phyloP scores from a whole-genome alignment of 768 basidiomycete genomes.

The Nidularia sp. region DNA sequence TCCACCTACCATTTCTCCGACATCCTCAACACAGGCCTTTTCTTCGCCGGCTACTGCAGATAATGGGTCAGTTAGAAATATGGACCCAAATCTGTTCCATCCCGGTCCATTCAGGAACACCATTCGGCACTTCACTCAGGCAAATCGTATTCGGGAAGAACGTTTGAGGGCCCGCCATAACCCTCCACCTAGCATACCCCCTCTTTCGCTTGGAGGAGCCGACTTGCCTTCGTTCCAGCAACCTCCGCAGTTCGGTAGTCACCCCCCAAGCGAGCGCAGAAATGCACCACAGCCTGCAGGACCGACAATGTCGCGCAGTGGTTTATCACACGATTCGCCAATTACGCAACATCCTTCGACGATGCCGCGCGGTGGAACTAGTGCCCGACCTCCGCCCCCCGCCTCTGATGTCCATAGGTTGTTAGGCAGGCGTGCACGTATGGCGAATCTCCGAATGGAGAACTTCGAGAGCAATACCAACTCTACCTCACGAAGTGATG shows the following conservation, averaged over 20 bases:
- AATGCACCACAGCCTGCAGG: too few relatives aligned
- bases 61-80: slow-evolving; percentile 7
- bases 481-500: neutral
- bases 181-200: slow-evolving; percentile 30
- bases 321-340: too few relatives aligned
- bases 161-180: slow-evolving; percentile 2
- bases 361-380: too few relatives aligned
- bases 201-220: slow-evolving; percentile 29
- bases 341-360: too few relatives aligned
- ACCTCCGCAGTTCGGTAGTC: too few relatives aligned
- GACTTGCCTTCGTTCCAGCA: neutral
- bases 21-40: too few relatives aligned
- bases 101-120: slow-evolving; percentile 49
- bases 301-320: too few relatives aligned
- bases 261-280: too few relatives aligned
- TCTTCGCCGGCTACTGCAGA: too few relatives aligned
- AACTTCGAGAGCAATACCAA: neutral
- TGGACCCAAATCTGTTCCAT: slow-evolving; percentile 32
- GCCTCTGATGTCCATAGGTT: slow-evolving; percentile 3
- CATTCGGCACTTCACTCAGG: slow-evolving; percentile 26
- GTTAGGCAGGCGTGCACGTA: slow-evolving; percentile 17
- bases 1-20: too few relatives aligned
- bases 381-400: too few relatives aligned
- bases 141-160: neutral
- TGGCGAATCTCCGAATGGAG: slow-evolving; percentile 22